A percentile compares a stretch with the other conserved stretches of the same genome.
phyloP scores from a whole-genome alignment of 768 basidiomycete genomes.

The Termitomyces eurrhizus region DNA sequence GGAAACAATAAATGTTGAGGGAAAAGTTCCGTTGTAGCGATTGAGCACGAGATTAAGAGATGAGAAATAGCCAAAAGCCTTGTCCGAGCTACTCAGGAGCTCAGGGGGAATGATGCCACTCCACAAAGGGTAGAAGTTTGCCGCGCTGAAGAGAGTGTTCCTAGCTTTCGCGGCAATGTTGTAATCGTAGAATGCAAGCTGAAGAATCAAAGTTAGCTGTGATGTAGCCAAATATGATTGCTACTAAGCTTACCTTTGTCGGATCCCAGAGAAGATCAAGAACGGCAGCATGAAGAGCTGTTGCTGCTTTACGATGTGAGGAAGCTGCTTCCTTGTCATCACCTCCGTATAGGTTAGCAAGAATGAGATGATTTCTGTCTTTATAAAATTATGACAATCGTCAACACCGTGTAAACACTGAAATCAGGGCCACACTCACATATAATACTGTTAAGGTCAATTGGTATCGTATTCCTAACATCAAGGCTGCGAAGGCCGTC shows the following conservation, averaged over 20 bases:
- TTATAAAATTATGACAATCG: neutral
- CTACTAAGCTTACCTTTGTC: conserved; percentile 38
- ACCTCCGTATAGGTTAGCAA: conserved; percentile 58
- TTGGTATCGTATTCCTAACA: conserved; percentile 61
- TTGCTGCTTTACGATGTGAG: conserved; percentile 56
- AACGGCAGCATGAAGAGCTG: conserved; percentile 59
- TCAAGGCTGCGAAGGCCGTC: conserved; percentile 69
- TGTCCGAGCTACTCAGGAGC: conserved; percentile 48
- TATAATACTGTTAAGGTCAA: conserved; percentile 83
- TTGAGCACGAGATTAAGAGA: conserved; percentile 75
- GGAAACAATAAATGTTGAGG: conserved; percentile 71
- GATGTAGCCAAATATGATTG: neutral
- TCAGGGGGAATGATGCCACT: conserved; percentile 80
- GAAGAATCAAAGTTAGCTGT: neutral
- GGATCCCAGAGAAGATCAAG: conserved; percentile 87
- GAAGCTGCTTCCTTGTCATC: conserved; percentile 39
- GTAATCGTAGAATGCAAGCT: conserved; percentile 90
- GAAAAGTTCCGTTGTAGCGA: conserved; percentile 85
- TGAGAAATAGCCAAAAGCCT: conserved; percentile 71
- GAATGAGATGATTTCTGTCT: conserved; percentile 62
- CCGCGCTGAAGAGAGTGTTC: conserved; percentile 62
- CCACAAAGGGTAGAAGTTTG: conserved; percentile 86
- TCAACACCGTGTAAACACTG: neutral
- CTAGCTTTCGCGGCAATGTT: conserved; percentile 67
- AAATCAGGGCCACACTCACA: conserved; percentile 42